These are phyloP conservation scores for Trichopus zeylanicus DNA, from an alignment of 116 monocot genomes.

Conservation along the genomic window DNA sequence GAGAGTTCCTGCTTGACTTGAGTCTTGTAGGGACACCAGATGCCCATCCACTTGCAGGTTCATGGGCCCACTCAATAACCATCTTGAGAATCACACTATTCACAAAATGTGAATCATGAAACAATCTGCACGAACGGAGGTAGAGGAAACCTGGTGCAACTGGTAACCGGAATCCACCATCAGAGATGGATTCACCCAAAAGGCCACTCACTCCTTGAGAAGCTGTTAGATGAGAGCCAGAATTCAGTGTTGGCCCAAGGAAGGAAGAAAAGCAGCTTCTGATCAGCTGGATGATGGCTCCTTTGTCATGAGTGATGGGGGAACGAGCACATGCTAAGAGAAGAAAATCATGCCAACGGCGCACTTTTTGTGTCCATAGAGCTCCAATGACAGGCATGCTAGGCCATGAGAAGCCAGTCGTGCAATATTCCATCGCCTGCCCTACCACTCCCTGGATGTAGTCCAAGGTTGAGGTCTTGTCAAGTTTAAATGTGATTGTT, in stretches of 20 bases:
- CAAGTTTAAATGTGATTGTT: constrained; percentile 90
- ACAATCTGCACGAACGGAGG: constrained; percentile 54
- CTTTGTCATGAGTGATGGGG: constrained; percentile 58
- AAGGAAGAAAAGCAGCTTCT: constrained; percentile 75
- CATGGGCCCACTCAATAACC: constrained; percentile 40
- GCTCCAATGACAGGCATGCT: constrained; percentile 89
- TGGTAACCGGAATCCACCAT: constrained; percentile 15
- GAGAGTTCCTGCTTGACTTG: constrained; percentile 25
- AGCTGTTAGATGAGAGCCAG: constrained; percentile 9
- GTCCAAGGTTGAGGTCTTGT: constrained; percentile 57
- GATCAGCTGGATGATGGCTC: constrained; percentile 57
- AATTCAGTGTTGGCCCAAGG: constrained; percentile 25
- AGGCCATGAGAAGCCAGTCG: constrained; percentile 60
- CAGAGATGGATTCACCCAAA: constrained; percentile 30
- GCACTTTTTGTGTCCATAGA: constrained; percentile 87
- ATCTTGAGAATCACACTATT: constrained; percentile 38
- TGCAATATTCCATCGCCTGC: constrained; percentile 75
- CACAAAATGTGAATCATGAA: constrained; percentile 65
- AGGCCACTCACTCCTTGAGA: constrained; percentile 46
- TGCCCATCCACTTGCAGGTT: constrained; percentile 32
- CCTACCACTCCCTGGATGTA: constrained; percentile 60
- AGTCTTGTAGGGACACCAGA: constrained; percentile 18
- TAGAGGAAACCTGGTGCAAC: constrained; percentile 70
- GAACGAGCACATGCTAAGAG: constrained; percentile 55
- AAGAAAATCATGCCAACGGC: constrained; percentile 85